Evolutionary conservation across 768 basidiomycete genomes (phyloP).

Genomic region (Chalciporus sphaerocephalus): DNA sequence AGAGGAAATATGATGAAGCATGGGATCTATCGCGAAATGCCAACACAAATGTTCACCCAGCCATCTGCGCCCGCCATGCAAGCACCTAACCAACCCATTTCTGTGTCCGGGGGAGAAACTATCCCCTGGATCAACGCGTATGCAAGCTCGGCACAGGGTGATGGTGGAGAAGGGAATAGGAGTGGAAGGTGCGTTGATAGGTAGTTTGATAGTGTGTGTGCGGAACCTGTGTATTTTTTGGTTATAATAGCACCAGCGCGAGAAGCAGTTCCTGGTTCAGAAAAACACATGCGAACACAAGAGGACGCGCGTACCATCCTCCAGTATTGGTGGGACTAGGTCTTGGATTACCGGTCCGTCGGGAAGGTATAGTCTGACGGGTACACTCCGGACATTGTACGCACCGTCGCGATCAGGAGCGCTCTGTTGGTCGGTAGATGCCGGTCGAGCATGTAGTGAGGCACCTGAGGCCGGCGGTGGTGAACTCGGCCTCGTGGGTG

Average conservation of each 20-base stretch:
- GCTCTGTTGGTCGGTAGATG: conserved; percentile 55
- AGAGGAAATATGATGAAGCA: not conserved
- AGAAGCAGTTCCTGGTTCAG: conserved; percentile 1
- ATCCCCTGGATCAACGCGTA: conserved; percentile 85
- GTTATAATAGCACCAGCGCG: not conserved
- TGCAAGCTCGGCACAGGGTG: conserved; percentile 51
- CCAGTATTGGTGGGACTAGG: conserved; percentile 71
- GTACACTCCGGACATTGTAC: conserved; percentile 82
- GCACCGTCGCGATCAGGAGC: conserved; percentile 72
- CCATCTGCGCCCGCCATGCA: conserved; percentile 92
- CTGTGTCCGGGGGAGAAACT: conserved; percentile 73
- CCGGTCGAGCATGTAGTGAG: conserved; percentile 61
- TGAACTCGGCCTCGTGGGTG: conserved; percentile 55
- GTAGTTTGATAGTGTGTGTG: conserved; percentile 65
- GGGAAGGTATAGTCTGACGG: conserved; percentile 83
- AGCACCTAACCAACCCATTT: conserved; percentile 92
- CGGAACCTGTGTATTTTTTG: conserved; percentile 47
- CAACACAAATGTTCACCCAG: conserved; percentile 88
- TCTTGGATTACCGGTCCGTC: conserved; percentile 92
- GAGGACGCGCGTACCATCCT: conserved; percentile 57
- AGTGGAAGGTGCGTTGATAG: conserved; percentile 74
- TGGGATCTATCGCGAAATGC: conserved; percentile 37
- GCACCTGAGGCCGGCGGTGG: conserved; percentile 47
- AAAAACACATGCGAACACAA: not conserved
- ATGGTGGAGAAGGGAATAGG: conserved; percentile 60